phyloP scores from a whole-genome alignment of 1,284 basidiomycete species.

The Volvariella surrecta region DNA sequence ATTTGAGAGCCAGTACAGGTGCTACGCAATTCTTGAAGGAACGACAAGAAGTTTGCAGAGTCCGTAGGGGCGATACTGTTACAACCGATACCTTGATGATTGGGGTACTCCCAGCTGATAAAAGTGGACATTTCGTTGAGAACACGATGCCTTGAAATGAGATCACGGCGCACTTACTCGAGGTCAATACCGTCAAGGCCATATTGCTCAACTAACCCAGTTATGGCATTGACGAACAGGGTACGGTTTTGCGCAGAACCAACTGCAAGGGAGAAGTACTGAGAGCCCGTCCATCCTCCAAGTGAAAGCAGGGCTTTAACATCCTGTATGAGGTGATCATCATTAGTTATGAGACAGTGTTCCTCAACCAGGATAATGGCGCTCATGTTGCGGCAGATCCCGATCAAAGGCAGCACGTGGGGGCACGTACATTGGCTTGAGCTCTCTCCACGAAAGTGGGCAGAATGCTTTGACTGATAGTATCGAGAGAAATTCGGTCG shows the following conservation, averaged over 20 bases:
- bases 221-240: constrained; percentile 63
- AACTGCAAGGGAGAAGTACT: constrained; percentile 71
- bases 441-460: neutral
- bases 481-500: constrained; percentile 28
- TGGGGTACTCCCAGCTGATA: constrained; percentile 79
- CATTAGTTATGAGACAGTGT: no score
- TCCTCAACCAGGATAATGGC: no score
- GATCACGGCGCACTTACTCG: constrained; percentile 57
- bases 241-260: constrained; percentile 50
- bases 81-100: constrained; percentile 53
- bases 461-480: neutral
- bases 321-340: no score
- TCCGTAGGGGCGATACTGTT: constrained; percentile 57
- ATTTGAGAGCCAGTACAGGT: constrained; percentile 48
- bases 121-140: constrained; percentile 5
- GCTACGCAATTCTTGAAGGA: constrained; percentile 63
- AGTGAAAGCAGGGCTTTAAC: constrained; percentile 75
- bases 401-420: constrained; percentile 2
- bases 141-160: neutral
- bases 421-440: neutral
- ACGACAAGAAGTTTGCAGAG: constrained; percentile 60
- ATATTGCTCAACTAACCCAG: constrained; percentile 54
- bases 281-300: constrained; percentile 84
- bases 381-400: no score
- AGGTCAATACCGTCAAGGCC: constrained; percentile 84